Conservation (phyloP, 352 stramenopile species). For the Globisporangium nodosum region DNA sequence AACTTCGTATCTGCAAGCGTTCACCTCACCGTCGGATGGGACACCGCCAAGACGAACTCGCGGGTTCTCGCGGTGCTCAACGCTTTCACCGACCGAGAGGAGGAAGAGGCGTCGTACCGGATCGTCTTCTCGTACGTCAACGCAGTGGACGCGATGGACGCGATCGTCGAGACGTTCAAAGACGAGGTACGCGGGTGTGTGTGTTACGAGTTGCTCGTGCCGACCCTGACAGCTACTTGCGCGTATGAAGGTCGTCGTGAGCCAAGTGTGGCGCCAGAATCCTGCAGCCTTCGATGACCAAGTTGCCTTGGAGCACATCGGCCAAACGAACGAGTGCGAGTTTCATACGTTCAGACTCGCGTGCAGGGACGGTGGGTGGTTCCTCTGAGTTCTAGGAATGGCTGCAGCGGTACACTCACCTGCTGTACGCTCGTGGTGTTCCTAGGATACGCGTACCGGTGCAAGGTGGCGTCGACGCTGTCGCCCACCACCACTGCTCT, state of each 20-base stretch:
- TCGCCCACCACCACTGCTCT: conserved; percentile 13
- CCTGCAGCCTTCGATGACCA: conserved; percentile 12
- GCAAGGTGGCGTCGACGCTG: conserved; percentile 28
- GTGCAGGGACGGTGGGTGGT: conserved; percentile 18
- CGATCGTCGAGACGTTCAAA: conserved; percentile 40
- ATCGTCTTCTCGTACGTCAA: conserved; percentile 50
- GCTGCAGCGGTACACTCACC: neutral
- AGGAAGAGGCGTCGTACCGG: conserved; percentile 18
- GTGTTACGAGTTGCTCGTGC: neutral
- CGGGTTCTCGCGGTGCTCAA: conserved; percentile 35
- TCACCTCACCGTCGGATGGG: conserved; percentile 31
- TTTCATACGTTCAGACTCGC: conserved; percentile 29
- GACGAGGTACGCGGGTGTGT: conserved; percentile 16
- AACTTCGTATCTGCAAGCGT: conserved; percentile 22
- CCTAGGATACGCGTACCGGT: conserved; percentile 28
- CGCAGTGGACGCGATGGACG: conserved; percentile 25
- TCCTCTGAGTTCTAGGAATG: too few species aligned
- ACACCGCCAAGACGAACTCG: conserved; percentile 17
- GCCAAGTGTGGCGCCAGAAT: conserved; percentile 15
- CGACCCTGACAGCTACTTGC: too few species aligned
- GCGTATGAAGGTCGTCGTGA: conserved; percentile 5
- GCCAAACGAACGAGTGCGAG: conserved; percentile 25
- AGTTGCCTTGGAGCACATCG: conserved; percentile 22
- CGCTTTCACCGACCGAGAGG: conserved; percentile 15
- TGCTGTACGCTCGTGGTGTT: neutral